Base-by-base conservation (phyloP, 805 yeast species). In the Teunomyces funiuensis region DNA sequence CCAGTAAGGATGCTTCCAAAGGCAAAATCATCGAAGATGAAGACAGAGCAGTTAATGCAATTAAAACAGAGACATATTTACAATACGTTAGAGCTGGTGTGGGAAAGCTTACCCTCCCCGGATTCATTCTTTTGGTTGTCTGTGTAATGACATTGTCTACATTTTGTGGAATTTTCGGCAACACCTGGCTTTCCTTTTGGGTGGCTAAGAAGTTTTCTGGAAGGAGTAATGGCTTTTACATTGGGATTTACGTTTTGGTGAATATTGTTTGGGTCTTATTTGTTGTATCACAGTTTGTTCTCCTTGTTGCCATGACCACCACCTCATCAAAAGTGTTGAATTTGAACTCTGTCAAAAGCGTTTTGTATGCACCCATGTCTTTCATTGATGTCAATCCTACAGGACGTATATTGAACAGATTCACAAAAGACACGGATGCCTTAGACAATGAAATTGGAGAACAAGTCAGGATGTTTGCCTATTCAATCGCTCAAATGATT, bases 361-460 rank as follows among this genome's bases (percentile, higher is more conserved):
- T 88, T 10, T 65, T 88, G 44, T 82, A 82, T 44, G 80, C 93
- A 1, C 95, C 95, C 38, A 86, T 87, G 90, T 65, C 82, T 0
- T 89, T 79, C 57, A 73, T 87, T 61, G 96, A 89, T 57, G 79
- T 88, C 9, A 85, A 95, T 0, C 97, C 96, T 14, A 74, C 86
- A 70, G 96, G 97, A 2, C 73, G 96, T 50, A 81, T 88, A 42
- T 68, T 89, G 57, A 88, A 87, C 62, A 71, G 96, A 49, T 88
- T 88, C 60, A 87, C 96, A 1, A 87, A 87, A 52, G 96, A 88
- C 59, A 84, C 93, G 0, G 95, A 88, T 58, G 81, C 82, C 5
- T 65, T 87, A 58, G 96, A 88, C 54, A 85, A 85, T 56, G 90
- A 85, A 61, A 65, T 88, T 43, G 75, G 80, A 41, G 88, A 85